Percentiles rank a stretch among this genome's conserved stretches.
Conservation (phyloP, 352 stramenopile species). For the Blastocystis sp. region DNA sequence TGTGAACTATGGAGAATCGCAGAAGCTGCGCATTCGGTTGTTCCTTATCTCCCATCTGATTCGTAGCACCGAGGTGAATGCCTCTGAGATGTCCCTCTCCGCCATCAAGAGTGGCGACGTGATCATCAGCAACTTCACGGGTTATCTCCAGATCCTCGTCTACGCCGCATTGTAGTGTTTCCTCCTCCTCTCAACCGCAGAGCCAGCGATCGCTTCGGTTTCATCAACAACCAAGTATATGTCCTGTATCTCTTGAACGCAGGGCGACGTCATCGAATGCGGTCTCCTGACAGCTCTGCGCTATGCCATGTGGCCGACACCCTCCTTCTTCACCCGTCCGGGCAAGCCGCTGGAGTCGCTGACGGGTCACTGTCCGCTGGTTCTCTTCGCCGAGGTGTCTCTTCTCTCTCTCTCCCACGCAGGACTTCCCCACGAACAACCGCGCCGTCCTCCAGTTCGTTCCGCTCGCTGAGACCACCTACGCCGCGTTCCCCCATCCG, state of each 20-base stretch:
- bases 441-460: neutral
- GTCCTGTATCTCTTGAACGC: neutral
- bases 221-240: slow-evolving; percentile 18
- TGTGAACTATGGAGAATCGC: neutral
- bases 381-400: slow-evolving; percentile 6
- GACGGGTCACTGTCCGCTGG: neutral
- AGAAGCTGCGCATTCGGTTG: slow-evolving; percentile 28
- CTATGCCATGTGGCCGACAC: neutral
- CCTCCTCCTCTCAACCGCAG: neutral
- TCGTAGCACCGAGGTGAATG: neutral
- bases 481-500: neutral
- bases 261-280: slow-evolving; percentile 17
- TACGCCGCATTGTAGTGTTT: neutral
- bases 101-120: neutral
- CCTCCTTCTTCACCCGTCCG: neutral
- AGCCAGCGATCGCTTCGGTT: slow-evolving; percentile 2
- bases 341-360: neutral
- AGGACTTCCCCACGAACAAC: slow-evolving; percentile 6
- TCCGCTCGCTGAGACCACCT: neutral
- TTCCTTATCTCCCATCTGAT: neutral
- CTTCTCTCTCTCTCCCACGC: neutral
- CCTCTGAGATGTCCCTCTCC: neutral
- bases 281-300: neutral
- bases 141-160: slow-evolving; percentile 29
- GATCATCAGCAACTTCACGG: slow-evolving; percentile 42